These are phyloP conservation scores for Paecilomyces sp. DNA, from an alignment of 2,329 filamentous ascomycete genomes.

Conservation along the genomic window DNA sequence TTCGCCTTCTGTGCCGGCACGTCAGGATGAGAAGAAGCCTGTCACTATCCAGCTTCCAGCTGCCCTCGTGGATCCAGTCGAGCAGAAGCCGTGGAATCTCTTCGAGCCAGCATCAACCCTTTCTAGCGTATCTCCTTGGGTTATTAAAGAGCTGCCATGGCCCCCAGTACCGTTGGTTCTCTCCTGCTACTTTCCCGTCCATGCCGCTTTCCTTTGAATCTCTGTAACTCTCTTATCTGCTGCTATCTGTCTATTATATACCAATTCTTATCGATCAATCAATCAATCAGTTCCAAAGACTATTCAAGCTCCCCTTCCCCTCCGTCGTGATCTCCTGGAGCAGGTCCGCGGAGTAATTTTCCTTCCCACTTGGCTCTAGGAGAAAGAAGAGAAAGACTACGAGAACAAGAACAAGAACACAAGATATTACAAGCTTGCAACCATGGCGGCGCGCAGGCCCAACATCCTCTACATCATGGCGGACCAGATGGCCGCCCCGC, in stretches of 20 bases:
- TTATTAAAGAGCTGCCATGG: conserved; percentile 1
- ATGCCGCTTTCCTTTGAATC: not conserved
- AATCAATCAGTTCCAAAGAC: not conserved
- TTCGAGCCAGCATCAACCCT: not conserved
- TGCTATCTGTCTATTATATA: not conserved
- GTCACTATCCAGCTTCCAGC: not conserved
- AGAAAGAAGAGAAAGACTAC: not conserved
- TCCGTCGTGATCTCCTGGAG: not conserved
- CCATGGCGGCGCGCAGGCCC: conserved; percentile 46
- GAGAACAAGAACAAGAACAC: too few relatives aligned
- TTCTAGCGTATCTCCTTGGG: not conserved
- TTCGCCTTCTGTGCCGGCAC: conserved; percentile 2
- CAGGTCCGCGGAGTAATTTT: not conserved
- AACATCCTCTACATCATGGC: conserved; percentile 95
- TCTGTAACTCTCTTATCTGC: not conserved
- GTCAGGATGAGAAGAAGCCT: conserved; percentile 1
- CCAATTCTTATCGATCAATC: not conserved
- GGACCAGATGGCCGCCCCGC: conserved; percentile 84
- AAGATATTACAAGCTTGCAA: not conserved
- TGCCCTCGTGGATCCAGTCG: not conserved
- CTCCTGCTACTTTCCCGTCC: not conserved
- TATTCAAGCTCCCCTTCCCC: not conserved
- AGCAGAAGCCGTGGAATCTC: not conserved
- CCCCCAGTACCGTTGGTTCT: conserved; percentile 1
- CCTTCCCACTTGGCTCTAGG: not conserved